Evolutionary conservation across 495 filamentous ascomycete genomes (phyloP), one percentile per base, ranked within the genome.

Genomic region (Penicillium cataractarum): DNA sequence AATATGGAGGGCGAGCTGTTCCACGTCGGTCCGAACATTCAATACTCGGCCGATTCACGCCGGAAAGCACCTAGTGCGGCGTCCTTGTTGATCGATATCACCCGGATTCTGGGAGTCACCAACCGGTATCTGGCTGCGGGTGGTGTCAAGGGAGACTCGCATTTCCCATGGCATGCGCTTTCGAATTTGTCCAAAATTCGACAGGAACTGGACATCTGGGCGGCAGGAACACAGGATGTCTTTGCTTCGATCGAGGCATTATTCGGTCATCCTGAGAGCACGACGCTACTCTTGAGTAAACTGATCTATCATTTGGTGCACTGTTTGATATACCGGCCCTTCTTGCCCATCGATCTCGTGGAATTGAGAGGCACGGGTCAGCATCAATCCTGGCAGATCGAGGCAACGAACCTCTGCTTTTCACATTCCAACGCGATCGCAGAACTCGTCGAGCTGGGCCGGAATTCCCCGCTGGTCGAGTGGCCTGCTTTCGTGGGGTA

Each of bases 351-450:
- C 42, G 90, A 93, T 75, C 80, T 94, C 9, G 83, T 88, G 22
- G 91, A 94, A 65, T 80, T 94, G 8, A 83, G 89, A 37, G 90
- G 89, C 21, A 87, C 86, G 0, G 89, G 90, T 0, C 91, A 94
- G 67, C 90, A 96, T 64, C 91, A 93, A 70, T 92, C 90, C 35
- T 96, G 92, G 92, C 91, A 94, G 72, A 93, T 93, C 55, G 90
- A 92, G 66, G 89, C 91, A 0, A 93, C 91, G 1, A 92, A 93
- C 61, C 83, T 93, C 55, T 94, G 91, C 72, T 93, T 96, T 72
- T 81, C 90, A 17, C 92, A 96, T 65, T 90, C 92, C 9, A 96
- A 94, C 72, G 90, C 91, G 1, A 92, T 96, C 54, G 87, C 89
- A 6, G 91, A 94, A 64, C 79, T 96, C 1, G 90, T 93, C 21